Conservation (phyloP, 2,329 filamentous ascomycete genomes). For the Tolypocladium pustulatum region DNA sequence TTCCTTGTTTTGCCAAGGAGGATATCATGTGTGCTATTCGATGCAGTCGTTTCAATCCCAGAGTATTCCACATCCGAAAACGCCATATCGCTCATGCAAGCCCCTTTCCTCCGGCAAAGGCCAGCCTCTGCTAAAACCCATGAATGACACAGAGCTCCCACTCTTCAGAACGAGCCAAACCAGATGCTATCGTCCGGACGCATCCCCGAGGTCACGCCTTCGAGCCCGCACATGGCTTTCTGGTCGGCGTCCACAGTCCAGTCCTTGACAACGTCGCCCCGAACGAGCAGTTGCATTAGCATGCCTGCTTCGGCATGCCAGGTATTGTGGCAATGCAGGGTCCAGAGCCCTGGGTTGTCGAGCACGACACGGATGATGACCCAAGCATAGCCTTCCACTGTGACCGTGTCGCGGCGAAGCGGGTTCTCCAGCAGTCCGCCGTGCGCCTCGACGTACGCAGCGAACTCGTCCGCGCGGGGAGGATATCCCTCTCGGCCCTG, state of each 20-base stretch:
- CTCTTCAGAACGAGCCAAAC: conserved; percentile 20
- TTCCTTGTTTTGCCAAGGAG: background rate
- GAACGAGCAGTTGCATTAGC: conserved; percentile 44
- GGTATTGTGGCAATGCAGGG: conserved; percentile 47
- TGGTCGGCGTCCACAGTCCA: conserved; percentile 15
- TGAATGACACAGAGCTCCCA: background rate
- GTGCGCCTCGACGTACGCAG: conserved; percentile 10
- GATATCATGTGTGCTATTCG: background rate
- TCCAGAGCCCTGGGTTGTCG: conserved; percentile 48
- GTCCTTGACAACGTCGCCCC: conserved; percentile 14
- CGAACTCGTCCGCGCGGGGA: conserved; percentile 14
- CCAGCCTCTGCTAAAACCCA: background rate
- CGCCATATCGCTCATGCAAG: background rate
- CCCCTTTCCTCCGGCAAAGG: background rate
- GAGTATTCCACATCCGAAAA: background rate
- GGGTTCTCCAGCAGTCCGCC: conserved; percentile 18
- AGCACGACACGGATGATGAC: conserved; percentile 41
- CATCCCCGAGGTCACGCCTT: conserved; percentile 19
- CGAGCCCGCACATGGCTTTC: conserved; percentile 15
- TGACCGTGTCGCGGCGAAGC: conserved; percentile 31
- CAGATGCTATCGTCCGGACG: conserved; percentile 24
- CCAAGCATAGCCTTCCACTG: conserved; percentile 44
- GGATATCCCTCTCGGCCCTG: conserved; percentile 24
- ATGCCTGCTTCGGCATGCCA: conserved; percentile 50
- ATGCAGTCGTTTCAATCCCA: background rate